Evolutionary conservation across 1,139 yeast species (phyloP), one percentile per base, ranked within the genome.

Genomic region (Lodderomyces jiufengensis): DNA sequence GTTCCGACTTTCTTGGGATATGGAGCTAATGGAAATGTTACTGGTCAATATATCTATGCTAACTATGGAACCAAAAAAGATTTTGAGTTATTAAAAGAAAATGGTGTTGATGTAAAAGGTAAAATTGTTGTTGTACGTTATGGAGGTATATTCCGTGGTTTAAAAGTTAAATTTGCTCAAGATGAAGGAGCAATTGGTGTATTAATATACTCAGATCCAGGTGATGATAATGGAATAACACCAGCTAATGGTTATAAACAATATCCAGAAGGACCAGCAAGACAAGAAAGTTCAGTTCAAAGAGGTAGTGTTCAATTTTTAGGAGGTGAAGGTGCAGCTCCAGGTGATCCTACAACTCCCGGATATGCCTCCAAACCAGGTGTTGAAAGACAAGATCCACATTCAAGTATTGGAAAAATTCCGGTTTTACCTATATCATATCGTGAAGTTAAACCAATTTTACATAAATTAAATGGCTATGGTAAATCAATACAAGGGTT

Each of bases 261-360:
- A 45, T 69, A 66, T 41, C 74, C 74, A 3, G 42, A 60, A 7
- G 74, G 74, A 3, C 73, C 73, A 13, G 74, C 75, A 1, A 60
- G 76, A 49, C 73, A 70, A 38, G 73, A 67, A 43, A 63, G 70
- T 34, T 63, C 73, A 1, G 84, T 84, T 27, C 92, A 85, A 63
- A 72, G 96, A 52, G 95, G 95, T 1, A 80, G 90, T 40, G 92
- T 82, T 3, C 85, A 80, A 57, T 87, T 81, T 52, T 64, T 87
- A 37, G 84, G 95, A 2, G 74, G 73, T 32, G 63, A 70, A 4
- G 70, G 69, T 9, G 53, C 67, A 11, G 57, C 70, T 30, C 95
- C 95, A 1, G 96, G 96, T 33, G 96, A 88, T 53, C 96, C 96
- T 28, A 79, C 95, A 2, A 83, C 95, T 3, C 95, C 95, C 14